Evolutionary conservation across 108 stramenopile genomes (phyloP).

Genomic region (Nitzschia putrida): DNA sequence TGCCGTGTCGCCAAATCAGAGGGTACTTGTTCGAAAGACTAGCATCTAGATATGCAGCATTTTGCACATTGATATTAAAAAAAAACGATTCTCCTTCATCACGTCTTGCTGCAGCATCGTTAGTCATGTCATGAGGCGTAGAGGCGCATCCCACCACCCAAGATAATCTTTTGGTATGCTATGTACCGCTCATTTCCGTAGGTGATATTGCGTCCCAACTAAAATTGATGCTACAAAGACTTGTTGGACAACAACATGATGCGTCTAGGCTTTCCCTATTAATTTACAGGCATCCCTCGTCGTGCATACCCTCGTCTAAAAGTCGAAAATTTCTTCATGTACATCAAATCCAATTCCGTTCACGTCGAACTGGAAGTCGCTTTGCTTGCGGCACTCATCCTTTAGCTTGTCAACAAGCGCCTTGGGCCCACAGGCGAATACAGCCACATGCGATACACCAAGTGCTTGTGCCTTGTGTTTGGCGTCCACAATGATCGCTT

Average conservation of each 20-base stretch:
- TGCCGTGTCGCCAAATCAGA: conserved; percentile 14
- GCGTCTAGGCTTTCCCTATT: no score
- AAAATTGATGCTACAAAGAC: no score
- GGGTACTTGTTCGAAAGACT: conserved; percentile 39
- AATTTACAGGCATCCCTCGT: no score
- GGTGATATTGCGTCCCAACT: no score
- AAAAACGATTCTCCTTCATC: no score
- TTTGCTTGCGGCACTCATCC: conserved; percentile 25
- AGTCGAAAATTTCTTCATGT: conserved; percentile 26
- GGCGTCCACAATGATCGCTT: conserved; percentile 33
- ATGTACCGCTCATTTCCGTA: no score
- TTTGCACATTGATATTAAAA: no score
- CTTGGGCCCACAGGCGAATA: conserved; percentile 51
- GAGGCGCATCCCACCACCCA: no score
- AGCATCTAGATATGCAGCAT: conserved; percentile 19
- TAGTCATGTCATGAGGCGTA: no score
- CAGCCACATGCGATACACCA: conserved; percentile 42
- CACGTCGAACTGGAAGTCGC: neutral
- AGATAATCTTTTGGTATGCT: no score
- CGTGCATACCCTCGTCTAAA: neutral
- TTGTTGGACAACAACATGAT: no score
- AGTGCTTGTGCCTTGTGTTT: conserved; percentile 28
- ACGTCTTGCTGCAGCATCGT: no score
- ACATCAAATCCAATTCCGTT: conserved; percentile 10
- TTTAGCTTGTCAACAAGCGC: conserved; percentile 16